phyloP scores from a whole-genome alignment of 1,284 basidiomycete species.

The Limonomyces culmigenus region DNA sequence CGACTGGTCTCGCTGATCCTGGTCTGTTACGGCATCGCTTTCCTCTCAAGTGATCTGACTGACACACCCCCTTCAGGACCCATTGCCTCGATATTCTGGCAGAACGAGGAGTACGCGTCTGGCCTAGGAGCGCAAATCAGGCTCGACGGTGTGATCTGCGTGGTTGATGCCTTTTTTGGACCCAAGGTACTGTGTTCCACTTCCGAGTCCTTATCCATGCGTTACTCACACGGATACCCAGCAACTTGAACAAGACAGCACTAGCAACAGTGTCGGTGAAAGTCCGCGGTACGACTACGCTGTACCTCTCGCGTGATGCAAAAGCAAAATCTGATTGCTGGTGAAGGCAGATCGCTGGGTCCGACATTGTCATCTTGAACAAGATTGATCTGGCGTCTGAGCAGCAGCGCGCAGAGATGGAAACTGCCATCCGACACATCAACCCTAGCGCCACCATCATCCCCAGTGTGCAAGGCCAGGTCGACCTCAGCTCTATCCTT shows the following conservation, averaged over 20 bases:
- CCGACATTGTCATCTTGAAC: constrained; percentile 82
- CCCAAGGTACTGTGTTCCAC: constrained; percentile 32
- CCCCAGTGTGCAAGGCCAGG: constrained; percentile 46
- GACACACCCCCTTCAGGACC: constrained; percentile 36
- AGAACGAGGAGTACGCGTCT: constrained; percentile 73
- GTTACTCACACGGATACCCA: constrained; percentile 13
- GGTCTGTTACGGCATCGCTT: constrained; percentile 18
- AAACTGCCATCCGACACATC: constrained; percentile 43
- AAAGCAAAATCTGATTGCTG: not conserved
- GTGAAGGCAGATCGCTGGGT: constrained; percentile 72
- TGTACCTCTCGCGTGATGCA: constrained; percentile 1
- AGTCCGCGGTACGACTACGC: constrained; percentile 60
- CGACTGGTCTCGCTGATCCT: constrained; percentile 87
- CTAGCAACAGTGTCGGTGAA: constrained; percentile 54
- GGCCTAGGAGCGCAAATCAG: constrained; percentile 56
- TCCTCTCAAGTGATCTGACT: not conserved
- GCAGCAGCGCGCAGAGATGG: constrained; percentile 24
- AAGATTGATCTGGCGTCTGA: constrained; percentile 61
- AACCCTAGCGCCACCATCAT: constrained; percentile 69
- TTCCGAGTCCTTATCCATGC: not conserved
- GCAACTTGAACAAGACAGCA: constrained; percentile 72
- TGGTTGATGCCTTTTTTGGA: constrained; percentile 81
- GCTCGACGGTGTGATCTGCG: constrained; percentile 81
- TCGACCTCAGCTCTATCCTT: constrained; percentile 62
- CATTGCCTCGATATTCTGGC: constrained; percentile 82